Evolutionary conservation across 306 rosid genomes (phyloP), one percentile per base, ranked within the genome.

Genomic region (Mucuna pruriens): DNA sequence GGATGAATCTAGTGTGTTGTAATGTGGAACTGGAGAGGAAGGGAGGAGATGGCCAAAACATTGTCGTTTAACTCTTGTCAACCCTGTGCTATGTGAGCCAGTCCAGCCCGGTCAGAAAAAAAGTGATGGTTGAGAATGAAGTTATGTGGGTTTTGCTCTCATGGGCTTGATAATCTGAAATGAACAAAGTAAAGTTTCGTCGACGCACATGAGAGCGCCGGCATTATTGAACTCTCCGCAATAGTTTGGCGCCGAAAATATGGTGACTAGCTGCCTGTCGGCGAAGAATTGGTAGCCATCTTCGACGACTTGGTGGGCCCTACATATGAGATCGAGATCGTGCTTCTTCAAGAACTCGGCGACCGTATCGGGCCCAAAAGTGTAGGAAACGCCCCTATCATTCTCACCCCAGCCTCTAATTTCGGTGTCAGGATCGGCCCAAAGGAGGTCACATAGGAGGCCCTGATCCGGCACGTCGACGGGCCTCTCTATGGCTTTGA

Each of bases 221-320:
- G 98, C 98, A 44, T 94, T 94, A 64, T 94, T 90, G 85, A 94
- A 94, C 86, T 94, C 98, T 55, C 97, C 98, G 38, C 98, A 94
- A 58, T 94, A 94, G 86, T 94, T 94, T 5, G 98, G 98, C 0
- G 98, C 98, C 3, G 98, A 94, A 55, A 94, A 94, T 48, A 94
- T 85, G 38, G 98, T 94, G 6, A 94, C 98, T 19, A 94, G 78
- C 52, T 91, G 97, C 67, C 97, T 89, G 1, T 94, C 97, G 57
- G 97, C 98, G 38, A 94, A 94, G 87, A 94, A 94, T 77, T 92
- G 97, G 55, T 90, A 94, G 0, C 98, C 98, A 40, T 94, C 98
- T 85, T 94, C 98, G 10, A 94, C 97, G 11, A 94, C 98, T 91
- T 94, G 97, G 79, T 94, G 98, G 40, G 97, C 97, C 38, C 98